Evolutionary conservation across 2,329 filamentous ascomycete species (phyloP).

Genomic region (Daldinia sp.): DNA sequence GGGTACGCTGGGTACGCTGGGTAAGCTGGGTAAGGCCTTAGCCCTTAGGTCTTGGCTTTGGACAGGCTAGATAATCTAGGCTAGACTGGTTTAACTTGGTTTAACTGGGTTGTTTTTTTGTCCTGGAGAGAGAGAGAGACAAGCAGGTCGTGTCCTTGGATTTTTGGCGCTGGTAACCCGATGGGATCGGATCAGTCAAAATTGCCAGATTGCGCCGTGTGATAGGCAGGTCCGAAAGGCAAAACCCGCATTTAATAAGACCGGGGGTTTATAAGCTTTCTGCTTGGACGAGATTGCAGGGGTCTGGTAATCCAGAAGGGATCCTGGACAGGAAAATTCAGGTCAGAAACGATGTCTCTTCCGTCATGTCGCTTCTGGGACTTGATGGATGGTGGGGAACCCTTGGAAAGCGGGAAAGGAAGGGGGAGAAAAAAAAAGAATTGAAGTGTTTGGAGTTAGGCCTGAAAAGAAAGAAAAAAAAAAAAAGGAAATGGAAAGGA

Average conservation of each 20-base stretch:
- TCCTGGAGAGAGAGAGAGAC: conserved; percentile 6
- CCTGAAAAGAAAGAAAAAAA: conserved; percentile 5
- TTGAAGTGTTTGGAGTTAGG: neutral
- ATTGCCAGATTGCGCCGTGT: conserved; percentile 45
- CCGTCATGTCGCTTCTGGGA: conserved; percentile 28
- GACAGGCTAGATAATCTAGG: neutral
- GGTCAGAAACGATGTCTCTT: conserved; percentile 37
- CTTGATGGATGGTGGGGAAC: conserved; percentile 19
- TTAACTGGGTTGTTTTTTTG: neutral
- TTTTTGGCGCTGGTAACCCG: conserved; percentile 43
- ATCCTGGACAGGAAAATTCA: conserved; percentile 38
- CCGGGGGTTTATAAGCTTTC: conserved; percentile 43
- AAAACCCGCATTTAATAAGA: conserved; percentile 43
- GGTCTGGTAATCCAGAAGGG: conserved; percentile 33
- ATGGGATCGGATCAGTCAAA: conserved; percentile 44
- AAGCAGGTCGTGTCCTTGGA: conserved; percentile 30
- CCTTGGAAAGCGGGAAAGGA: neutral
- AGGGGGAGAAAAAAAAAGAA: neutral
- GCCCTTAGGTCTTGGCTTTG: conserved; percentile 3
- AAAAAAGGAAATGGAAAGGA: conserved; percentile 5
- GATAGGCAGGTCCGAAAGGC: conserved; percentile 44
- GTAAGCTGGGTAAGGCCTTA: conserved; percentile 1
- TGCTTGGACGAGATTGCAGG: conserved; percentile 42
- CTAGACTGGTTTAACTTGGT: conserved; percentile 5
- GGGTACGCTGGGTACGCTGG: neutral